Percentiles rank a stretch among this genome's conserved stretches.
phyloP scores from a whole-genome alignment of 2,329 filamentous ascomycete genomes.

The Talaromyces sp. region DNA sequence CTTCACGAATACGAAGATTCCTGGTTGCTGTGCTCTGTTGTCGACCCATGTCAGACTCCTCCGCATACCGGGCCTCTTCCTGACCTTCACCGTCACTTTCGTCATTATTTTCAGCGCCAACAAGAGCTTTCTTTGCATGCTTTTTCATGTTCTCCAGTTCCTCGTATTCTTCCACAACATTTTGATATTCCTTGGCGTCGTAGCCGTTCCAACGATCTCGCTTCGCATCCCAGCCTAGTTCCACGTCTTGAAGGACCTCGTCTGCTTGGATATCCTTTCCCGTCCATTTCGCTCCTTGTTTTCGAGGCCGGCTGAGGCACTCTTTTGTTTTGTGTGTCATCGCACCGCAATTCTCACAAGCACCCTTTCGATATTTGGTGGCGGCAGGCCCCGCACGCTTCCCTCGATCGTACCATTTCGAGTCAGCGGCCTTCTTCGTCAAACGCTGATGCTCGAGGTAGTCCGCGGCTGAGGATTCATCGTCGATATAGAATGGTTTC shows the following conservation, averaged over 20 bases:
- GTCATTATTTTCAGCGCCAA: slow-evolving; percentile 48
- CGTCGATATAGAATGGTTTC: slow-evolving; percentile 88
- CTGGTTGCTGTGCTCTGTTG: slow-evolving; percentile 86
- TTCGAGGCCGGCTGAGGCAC: slow-evolving; percentile 81
- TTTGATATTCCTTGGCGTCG: slow-evolving; percentile 76
- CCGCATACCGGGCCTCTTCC: slow-evolving; percentile 66
- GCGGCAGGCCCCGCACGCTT: slow-evolving; percentile 78
- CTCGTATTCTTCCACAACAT: slow-evolving; percentile 84
- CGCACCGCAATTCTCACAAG: slow-evolving; percentile 95
- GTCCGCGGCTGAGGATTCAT: slow-evolving; percentile 68
- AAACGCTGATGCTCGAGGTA: slow-evolving; percentile 96
- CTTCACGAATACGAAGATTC: slow-evolving; percentile 86
- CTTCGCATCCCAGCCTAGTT: slow-evolving; percentile 94
- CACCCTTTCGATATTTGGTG: slow-evolving; percentile 95
- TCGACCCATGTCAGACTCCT: slow-evolving; percentile 93
- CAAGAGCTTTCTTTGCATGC: slow-evolving; percentile 45
- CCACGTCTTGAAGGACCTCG: slow-evolving; percentile 76
- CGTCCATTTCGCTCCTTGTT: slow-evolving; percentile 85
- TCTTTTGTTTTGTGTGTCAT: slow-evolving; percentile 97
- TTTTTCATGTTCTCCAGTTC: slow-evolving; percentile 72
- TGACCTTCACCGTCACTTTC: slow-evolving; percentile 38
- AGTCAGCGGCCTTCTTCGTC: slow-evolving; percentile 61
- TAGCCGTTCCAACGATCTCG: slow-evolving; percentile 98
- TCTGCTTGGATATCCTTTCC: slow-evolving; percentile 92
- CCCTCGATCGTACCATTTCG: slow-evolving; percentile 90